Evolutionary conservation across 306 rosid species (phyloP).

Genomic region (Vachellia collinsii): DNA sequence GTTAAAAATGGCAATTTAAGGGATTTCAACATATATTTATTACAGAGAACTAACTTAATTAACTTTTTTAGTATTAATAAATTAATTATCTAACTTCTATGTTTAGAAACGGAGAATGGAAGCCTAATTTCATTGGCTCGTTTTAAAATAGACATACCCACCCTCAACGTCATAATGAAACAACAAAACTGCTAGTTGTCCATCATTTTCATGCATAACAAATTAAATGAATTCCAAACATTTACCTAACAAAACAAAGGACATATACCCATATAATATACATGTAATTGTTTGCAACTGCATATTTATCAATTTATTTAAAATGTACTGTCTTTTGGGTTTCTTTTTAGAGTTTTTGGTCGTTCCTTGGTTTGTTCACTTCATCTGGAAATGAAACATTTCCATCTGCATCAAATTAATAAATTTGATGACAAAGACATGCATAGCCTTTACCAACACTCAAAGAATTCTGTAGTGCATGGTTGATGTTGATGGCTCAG

Average conservation of each 20-base stretch:
- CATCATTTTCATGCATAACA: too few species aligned
- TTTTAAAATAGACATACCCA: too few species aligned
- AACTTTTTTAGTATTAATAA: too few species aligned
- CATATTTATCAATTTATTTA: background rate
- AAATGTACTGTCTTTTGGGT: background rate
- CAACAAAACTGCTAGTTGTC: too few species aligned
- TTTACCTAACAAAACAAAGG: background rate
- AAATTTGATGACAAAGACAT: background rate
- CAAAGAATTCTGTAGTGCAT: background rate
- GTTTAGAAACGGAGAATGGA: too few species aligned
- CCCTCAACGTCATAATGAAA: too few species aligned
- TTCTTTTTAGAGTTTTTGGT: background rate
- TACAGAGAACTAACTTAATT: too few species aligned
- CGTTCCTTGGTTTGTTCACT: background rate
- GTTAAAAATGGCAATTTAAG: too few species aligned
- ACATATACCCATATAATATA: background rate
- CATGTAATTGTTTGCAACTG: background rate
- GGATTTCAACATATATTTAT: too few species aligned
- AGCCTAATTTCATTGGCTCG: too few species aligned
- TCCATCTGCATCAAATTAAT: background rate
- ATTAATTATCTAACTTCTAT: too few species aligned
- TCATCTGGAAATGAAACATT: background rate
- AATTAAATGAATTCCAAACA: background rate
- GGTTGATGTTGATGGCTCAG: too few species aligned
- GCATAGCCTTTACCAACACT: background rate